Evolutionary conservation across 2,329 filamentous ascomycete species (phyloP), one percentile per base, ranked within the genome.

Genomic region (Verticillium albo-atrum): DNA sequence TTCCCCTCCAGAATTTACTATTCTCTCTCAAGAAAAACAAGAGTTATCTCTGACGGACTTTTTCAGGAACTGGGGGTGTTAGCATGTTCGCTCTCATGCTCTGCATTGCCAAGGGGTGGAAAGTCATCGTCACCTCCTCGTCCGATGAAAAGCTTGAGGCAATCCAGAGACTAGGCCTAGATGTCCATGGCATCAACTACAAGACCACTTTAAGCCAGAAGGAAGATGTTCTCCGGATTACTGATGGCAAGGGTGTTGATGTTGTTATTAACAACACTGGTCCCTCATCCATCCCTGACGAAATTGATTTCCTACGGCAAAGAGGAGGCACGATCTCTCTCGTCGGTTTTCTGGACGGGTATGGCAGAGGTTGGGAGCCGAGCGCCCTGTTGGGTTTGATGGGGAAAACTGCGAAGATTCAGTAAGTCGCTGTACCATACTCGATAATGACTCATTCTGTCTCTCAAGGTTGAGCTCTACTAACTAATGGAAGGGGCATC

Each of bases 51-150:
- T 56, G 26, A 42, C 30, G 6, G 35, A n/a, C 1, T 14, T 6
- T 25, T 3, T 5, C 59, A 65, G 67, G 68, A 26, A 70, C 68
- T 3, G 67, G 69, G 6, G 68, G 68, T 23, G 68, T 71, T 17
- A 68, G 67, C 61, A 56, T 69, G 61, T 68, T 68, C 28, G 63
- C 64, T 15, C 58, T 69, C 15, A 50, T 68, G 12, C 37, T 71
- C 14, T 66, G 63, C 28, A 58, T 68, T 26, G 68, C 65, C 5
- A 62, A 56, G 12, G 68, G 66, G 12, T 56, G 67, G 14, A 52
- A 58, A n/a, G 64, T 65, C 5, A 70, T 70, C 58, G 66, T 71
- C 56, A 69, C 68, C 6, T 70, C 68, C 1, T 70, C 68, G 1
- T 70, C 68, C 3, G 65, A 70, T 55, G 62, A 50, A 12, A 70